Evolutionary conservation across 352 stramenopile genomes (phyloP), one percentile per base, ranked within the genome.

Genomic region (Stramenopiles sp.): DNA sequence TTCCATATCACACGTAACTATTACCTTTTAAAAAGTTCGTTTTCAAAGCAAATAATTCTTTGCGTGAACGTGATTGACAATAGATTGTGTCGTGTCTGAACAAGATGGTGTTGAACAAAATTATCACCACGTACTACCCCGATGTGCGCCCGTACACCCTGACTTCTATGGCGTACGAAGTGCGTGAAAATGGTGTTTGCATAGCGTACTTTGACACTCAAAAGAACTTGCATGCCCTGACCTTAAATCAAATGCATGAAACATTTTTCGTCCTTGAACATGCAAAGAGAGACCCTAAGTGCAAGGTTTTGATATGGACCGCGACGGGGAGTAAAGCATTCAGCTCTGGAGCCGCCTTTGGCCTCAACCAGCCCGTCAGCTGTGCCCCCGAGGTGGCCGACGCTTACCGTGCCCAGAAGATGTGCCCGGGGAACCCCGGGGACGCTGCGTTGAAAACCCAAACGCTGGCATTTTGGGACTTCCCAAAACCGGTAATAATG

Each of bases 241-340:
- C 43, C 12, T 25, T 25, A 63, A 63, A 63, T 63, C 43, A 63
- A 63, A 12, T 18, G 25, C 43, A 63, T 63, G 43, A 63, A 63
- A 63, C 43, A 12, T 63, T 63, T 63, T 63, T 63, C 12, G 43
- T 63, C 12, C 25, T 63, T 18, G 43, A 63, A 63, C 25, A 63
- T 63, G 43, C 43, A 18, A 63, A 25, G 43, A 12, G 43, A 18
- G 43, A 63, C 25, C 43, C 43, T 18, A 25, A 12, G 25, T 63
- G 43, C 43, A 63, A 63, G 25, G 43, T 63, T 12, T 63, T 63
- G 43, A 63, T 63, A 63, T 63, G 43, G 43, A 63, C 43, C 12
- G 43, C 43, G 25, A 63, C 43, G 12, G 43, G 43, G 25, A 12
- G 25, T 18, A 12, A 25, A 18, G 43, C 43, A 63, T 63, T 63